Conservation (phyloP, 805 yeast genomes). For the Saturnispora halmiae region DNA sequence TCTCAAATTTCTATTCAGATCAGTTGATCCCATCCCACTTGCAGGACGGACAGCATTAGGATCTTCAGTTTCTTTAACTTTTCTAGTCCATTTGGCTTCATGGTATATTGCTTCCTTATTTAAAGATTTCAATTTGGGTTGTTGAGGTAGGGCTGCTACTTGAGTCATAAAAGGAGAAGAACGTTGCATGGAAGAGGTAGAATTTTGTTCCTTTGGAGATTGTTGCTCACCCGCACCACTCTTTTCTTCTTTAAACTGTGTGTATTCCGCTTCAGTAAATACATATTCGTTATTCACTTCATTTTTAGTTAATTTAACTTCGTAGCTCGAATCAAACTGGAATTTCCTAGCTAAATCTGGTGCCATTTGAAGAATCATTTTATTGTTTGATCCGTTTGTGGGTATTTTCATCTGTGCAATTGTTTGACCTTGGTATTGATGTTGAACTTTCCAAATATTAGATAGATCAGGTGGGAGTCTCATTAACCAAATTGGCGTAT, state of each 20-base stretch:
- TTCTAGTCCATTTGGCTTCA: slow-evolving; percentile 27
- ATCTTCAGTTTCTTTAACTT: slow-evolving; percentile 18
- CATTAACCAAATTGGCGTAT: slow-evolving; percentile 84
- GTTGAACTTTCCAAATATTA: slow-evolving; percentile 65
- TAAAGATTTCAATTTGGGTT: slow-evolving; percentile 37
- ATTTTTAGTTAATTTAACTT: slow-evolving; percentile 65
- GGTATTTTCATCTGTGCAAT: slow-evolving; percentile 74
- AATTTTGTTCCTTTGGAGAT: background rate
- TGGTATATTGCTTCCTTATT: slow-evolving; percentile 30
- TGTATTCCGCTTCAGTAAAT: slow-evolving; percentile 76
- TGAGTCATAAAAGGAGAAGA: slow-evolving; percentile 38
- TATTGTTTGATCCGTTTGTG: slow-evolving; percentile 10
- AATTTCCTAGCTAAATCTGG: slow-evolving; percentile 37
- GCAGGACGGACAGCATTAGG: slow-evolving; percentile 7
- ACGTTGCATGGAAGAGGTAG: no score
- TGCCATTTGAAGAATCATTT: slow-evolving; percentile 51
- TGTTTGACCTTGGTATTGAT: slow-evolving; percentile 57
- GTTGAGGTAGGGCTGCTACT: slow-evolving; percentile 43
- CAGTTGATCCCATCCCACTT: slow-evolving; percentile 27
- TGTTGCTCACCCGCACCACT: background rate
- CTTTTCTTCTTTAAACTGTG: slow-evolving; percentile 40
- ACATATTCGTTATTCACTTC: slow-evolving; percentile 79
- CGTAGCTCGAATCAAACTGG: slow-evolving; percentile 76
- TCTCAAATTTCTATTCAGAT: slow-evolving; percentile 8
- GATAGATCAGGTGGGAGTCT: slow-evolving; percentile 82